A percentile compares a stretch with the other conserved stretches of the same genome.
phyloP scores from a whole-genome alignment of 2,329 filamentous ascomycete genomes.

The Xylaria sp. region DNA sequence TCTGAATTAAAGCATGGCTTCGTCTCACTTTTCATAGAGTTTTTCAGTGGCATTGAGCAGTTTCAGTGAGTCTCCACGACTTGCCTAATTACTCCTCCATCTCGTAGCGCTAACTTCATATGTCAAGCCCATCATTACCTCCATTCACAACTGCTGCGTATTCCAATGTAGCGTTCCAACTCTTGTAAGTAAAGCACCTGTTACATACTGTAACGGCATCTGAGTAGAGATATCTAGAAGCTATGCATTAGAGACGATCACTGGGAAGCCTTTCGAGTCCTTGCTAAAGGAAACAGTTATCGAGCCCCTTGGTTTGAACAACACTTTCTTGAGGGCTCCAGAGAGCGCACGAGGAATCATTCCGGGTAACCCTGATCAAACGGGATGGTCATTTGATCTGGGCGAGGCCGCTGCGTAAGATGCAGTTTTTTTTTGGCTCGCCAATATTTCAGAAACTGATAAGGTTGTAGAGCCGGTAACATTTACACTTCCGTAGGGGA shows the following conservation, averaged over 20 bases:
- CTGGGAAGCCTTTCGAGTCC: slow-evolving; percentile 49
- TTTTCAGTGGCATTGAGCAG: slow-evolving; percentile 44
- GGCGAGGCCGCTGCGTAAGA: slow-evolving; percentile 46
- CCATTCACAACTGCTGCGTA: slow-evolving; percentile 45
- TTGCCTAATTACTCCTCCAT: too few species aligned
- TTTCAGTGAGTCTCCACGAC: slow-evolving; percentile 38
- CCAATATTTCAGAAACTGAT: slow-evolving; percentile 34
- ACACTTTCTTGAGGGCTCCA: slow-evolving; percentile 49
- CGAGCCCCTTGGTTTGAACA: slow-evolving; percentile 53
- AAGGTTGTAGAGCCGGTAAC: slow-evolving; percentile 48
- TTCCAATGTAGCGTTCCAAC: slow-evolving; percentile 47
- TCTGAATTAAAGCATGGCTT: neutral
- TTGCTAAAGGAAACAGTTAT: slow-evolving; percentile 52
- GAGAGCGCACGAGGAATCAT: slow-evolving; percentile 50
- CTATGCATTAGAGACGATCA: slow-evolving; percentile 53
- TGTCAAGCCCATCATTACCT: slow-evolving; percentile 42
- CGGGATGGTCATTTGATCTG: slow-evolving; percentile 46
- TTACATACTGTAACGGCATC: slow-evolving; percentile 45
- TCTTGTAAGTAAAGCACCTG: slow-evolving; percentile 48
- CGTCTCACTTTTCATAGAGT: slow-evolving; percentile 40
- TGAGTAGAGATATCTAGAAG: slow-evolving; percentile 50
- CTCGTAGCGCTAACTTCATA: neutral
- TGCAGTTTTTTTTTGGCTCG: neutral
- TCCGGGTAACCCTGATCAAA: slow-evolving; percentile 47
- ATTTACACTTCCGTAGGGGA: slow-evolving; percentile 52